These are phyloP conservation scores for Nakazawaea molendinolei DNA, from an alignment of 805 yeast species.

Conservation along the genomic window DNA sequence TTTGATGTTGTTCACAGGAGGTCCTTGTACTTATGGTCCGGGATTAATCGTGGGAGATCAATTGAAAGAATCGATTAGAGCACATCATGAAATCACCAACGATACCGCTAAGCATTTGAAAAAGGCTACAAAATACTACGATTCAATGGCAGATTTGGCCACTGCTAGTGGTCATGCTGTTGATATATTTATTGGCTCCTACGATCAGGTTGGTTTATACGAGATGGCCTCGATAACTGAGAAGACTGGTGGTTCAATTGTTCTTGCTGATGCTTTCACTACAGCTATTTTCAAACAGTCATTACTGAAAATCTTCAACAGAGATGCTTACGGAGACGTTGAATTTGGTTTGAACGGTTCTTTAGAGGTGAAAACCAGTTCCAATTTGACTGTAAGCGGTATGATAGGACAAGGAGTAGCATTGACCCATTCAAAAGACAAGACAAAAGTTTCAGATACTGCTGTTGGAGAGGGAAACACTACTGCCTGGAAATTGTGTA, in stretches of 20 bases:
- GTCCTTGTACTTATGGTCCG: constrained; percentile 62
- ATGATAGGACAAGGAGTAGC: constrained; percentile 58
- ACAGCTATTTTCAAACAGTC: constrained; percentile 68
- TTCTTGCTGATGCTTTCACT: constrained; percentile 58
- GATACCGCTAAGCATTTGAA: constrained; percentile 35
- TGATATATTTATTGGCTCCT: constrained; percentile 56
- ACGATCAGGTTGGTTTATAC: constrained; percentile 61
- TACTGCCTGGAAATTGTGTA: constrained; percentile 54
- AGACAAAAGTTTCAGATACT: constrained; percentile 27
- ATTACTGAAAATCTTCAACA: constrained; percentile 42
- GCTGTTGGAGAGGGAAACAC: constrained; percentile 45
- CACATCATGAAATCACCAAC: constrained; percentile 54
- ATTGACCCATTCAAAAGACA: constrained; percentile 23
- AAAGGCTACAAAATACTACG: constrained; percentile 41
- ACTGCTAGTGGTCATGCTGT: constrained; percentile 47
- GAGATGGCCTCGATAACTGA: constrained; percentile 58
- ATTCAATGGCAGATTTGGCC: constrained; percentile 38
- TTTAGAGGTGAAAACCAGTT: constrained; percentile 46
- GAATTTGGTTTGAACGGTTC: constrained; percentile 55
- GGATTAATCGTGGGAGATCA: constrained; percentile 52
- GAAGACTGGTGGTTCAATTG: constrained; percentile 57
- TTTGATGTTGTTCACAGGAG: constrained; percentile 49
- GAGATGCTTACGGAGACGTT: constrained; percentile 29
- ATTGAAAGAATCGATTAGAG: constrained; percentile 57
- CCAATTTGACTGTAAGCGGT: constrained; percentile 49